Base-by-base conservation (phyloP, 352 stramenopile species). In the Phytophthora brassicae region DNA sequence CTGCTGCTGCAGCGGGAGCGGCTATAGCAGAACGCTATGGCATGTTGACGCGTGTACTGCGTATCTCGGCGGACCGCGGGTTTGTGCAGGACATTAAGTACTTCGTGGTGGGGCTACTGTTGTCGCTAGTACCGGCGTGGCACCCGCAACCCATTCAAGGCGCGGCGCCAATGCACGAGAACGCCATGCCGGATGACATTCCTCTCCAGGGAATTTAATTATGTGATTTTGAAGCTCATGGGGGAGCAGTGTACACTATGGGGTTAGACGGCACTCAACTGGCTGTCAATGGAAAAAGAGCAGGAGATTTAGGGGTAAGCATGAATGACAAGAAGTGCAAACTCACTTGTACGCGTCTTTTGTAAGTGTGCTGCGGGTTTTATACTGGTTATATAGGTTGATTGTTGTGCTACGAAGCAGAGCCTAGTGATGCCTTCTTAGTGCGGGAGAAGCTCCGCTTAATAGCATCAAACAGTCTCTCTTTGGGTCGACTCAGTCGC, bases 41-140 rank as follows among this genome's bases (percentile, higher is more conserved):
- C 16, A 60, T 66, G 2, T 39, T 89, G 41, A 64, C 72, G 33
- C 82, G 72, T 14, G 70, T 89, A 29, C 47, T 95, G 28, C 84
- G 77, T 14, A 92, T 95, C 42, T 86, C 86, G 2, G 66, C 81
- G 7, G 84, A 95, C 57, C 79, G 77, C 12, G 86, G 86, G 6
- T 64, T 92, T 17, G 47, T 84, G 1, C 79, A 90, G 23, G 86
- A 95, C 55, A 54, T 95, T 26, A 86, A 88, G 58, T 91, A 84
- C 56, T 95, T 95, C 58, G 35, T 91, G 53, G 70, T 77, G n/a
- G 84, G 81, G 4, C 64, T 95, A 19, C 20, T 95, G 39, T 58
- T 93, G 14, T 93, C 84, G 29, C 68, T 95, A 13, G 81, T 92
- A 13, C 86, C 86, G 2, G 82, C 84, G 29, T 95, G 86, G 86